Evolutionary conservation across 805 yeast genomes (phyloP).

Genomic region (Grigorovia transvaalensis): DNA sequence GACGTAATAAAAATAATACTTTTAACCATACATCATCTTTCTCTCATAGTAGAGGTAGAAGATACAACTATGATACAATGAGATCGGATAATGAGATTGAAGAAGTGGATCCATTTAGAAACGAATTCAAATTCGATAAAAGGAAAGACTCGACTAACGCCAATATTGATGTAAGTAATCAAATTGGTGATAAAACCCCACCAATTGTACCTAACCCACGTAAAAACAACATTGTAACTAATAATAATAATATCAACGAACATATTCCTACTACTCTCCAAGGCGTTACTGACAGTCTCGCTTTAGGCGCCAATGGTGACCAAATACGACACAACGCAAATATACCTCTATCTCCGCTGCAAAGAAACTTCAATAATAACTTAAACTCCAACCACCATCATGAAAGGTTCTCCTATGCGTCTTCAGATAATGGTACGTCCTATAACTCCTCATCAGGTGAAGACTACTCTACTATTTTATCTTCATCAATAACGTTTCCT

Average conservation of each 20-base stretch:
- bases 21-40: background rate
- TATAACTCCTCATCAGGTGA: constrained; percentile 11
- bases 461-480: constrained; percentile 11
- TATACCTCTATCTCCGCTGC: background rate
- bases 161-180: background rate
- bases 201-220: constrained; percentile 18
- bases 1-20: constrained; percentile 5
- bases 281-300: background rate
- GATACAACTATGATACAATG: background rate
- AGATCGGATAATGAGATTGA: constrained; percentile 5
- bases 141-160: constrained; percentile 3
- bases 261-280: background rate
- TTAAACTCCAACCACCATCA: background rate
- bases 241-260: background rate
- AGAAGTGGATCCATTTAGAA: constrained; percentile 17
- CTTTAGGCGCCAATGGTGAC: background rate
- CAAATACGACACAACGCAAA: background rate
- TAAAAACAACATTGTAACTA: constrained; percentile 4
- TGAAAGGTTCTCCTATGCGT: constrained; percentile 10
- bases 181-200: constrained; percentile 3
- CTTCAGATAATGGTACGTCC: constrained; percentile 12
- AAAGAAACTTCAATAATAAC: constrained; percentile 2
- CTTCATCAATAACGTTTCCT: constrained; percentile 9
- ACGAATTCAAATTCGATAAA: constrained; percentile 18
- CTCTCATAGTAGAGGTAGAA: background rate